These are phyloP conservation scores for Botrytis hyacinthi DNA, from an alignment of 2,329 filamentous ascomycete species.

Conservation along the genomic window DNA sequence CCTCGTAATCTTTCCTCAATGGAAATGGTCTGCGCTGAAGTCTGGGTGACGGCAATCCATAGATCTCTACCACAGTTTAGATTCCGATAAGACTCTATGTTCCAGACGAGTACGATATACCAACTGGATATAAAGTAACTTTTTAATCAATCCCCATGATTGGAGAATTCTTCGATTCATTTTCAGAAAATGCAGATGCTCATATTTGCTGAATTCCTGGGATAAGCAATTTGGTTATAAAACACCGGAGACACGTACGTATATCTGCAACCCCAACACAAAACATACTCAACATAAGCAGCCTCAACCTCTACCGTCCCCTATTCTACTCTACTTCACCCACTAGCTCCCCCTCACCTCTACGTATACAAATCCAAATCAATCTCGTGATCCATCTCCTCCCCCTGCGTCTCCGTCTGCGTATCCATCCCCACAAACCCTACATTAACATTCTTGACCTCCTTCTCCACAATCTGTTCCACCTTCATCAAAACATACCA, in stretches of 20 bases:
- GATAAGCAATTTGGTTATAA: background rate
- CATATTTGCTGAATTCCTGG: background rate
- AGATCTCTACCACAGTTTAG: background rate
- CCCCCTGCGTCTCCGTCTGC: background rate
- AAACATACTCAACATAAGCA: background rate
- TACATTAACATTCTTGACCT: background rate
- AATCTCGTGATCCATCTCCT: constrained; percentile 12
- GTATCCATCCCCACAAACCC: background rate
- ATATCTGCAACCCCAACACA: background rate
- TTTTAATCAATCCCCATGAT: too few relatives aligned
- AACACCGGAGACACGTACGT: background rate
- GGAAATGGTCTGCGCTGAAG: background rate
- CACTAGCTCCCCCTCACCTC: background rate
- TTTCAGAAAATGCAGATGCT: background rate
- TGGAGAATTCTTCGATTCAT: background rate
- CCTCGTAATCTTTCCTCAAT: background rate
- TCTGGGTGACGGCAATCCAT: background rate
- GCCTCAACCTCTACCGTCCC: background rate
- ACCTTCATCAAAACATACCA: constrained; percentile 18
- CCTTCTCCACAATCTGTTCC: background rate
- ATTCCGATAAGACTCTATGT: background rate
- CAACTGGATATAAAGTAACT: background rate
- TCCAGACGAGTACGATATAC: too few relatives aligned
- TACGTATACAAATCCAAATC: constrained; percentile 15
- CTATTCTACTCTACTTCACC: background rate